Conservation (phyloP, 1,284 basidiomycete genomes). For the Puccinia polysora region DNA sequence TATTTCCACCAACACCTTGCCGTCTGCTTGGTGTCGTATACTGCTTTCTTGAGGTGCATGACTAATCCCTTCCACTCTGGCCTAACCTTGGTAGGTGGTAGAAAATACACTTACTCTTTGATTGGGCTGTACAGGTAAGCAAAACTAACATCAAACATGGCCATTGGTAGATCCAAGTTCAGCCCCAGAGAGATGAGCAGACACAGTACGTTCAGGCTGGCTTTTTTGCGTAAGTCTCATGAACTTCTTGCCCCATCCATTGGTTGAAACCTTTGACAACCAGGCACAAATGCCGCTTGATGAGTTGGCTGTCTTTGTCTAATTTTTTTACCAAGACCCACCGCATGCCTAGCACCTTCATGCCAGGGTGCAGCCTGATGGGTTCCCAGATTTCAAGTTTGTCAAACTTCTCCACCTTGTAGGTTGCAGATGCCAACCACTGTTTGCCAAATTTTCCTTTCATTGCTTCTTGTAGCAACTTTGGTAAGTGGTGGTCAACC, state of each 20-base stretch:
- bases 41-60: conserved; percentile 1
- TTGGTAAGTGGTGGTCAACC: too few species aligned
- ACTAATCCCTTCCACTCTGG: not conserved
- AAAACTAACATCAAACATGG: conserved; percentile 6
- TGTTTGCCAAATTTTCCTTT: too few species aligned
- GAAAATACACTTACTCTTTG: conserved; percentile 7
- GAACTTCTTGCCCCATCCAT: not conserved
- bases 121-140: conserved; percentile 26
- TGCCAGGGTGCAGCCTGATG: not conserved
- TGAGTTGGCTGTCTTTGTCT: not conserved
- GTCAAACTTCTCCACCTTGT: too few species aligned
- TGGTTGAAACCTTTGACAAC: conserved; percentile 24
- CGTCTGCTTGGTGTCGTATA: conserved; percentile 17
- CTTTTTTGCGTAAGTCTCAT: conserved; percentile 11
- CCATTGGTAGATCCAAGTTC: not conserved
- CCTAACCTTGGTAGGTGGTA: not conserved
- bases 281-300: not conserved
- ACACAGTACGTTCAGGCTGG: not conserved
- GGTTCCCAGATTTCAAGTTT: conserved; percentile 1
- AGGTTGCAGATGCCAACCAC: too few species aligned
- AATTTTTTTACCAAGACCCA: conserved; percentile 17
- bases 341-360: not conserved
- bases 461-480: too few species aligned
- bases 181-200: not conserved
- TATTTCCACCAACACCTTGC: conserved; percentile 23